phyloP scores from a whole-genome alignment of 139 green algal genomes.

The Coccomyxa sp. region DNA sequence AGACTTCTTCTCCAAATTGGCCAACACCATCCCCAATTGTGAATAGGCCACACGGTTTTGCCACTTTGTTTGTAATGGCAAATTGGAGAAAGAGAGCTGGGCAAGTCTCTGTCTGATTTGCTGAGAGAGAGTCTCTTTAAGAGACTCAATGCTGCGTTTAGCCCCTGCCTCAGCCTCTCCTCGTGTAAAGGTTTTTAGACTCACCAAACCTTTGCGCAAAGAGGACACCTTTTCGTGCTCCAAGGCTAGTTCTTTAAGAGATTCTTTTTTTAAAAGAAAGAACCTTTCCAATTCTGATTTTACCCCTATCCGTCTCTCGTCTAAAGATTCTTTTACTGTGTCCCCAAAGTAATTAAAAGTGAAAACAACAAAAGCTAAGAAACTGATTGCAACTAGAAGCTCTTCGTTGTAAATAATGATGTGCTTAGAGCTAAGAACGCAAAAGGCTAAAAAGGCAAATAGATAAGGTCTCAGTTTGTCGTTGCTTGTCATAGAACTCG shows the following conservation, averaged over 20 bases:
- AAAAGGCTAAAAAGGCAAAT: conserved; percentile 44
- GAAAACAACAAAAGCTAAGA: conserved; percentile 38
- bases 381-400: conserved; percentile 31
- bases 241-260: conserved; percentile 23
- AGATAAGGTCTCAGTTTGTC: conserved; percentile 32
- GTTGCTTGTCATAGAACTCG: conserved; percentile 24
- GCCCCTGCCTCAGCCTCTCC: conserved; percentile 16
- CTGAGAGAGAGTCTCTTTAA: conserved; percentile 29
- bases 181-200: conserved; percentile 27
- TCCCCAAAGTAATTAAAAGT: conserved; percentile 37
- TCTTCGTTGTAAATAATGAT: conserved; percentile 54
- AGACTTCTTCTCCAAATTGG: conserved; percentile 18
- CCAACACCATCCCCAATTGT: conserved; percentile 13
- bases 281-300: conserved; percentile 46
- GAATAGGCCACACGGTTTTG: conserved; percentile 20
- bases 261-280: conserved; percentile 35
- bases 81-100: conserved; percentile 7
- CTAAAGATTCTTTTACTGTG: conserved; percentile 33
- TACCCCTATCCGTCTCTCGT: conserved; percentile 32
- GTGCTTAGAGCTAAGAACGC: conserved; percentile 42
- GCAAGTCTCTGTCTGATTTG: conserved; percentile 26
- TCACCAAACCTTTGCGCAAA: conserved; percentile 15
- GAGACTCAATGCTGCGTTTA: conserved; percentile 12
- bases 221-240: conserved; percentile 21
- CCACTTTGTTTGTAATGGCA: conserved; percentile 17